A percentile compares a stretch with the other conserved stretches of the same genome.
Conservation (phyloP, 2,329 filamentous ascomycete species). For the Leptographium galeiforme region DNA sequence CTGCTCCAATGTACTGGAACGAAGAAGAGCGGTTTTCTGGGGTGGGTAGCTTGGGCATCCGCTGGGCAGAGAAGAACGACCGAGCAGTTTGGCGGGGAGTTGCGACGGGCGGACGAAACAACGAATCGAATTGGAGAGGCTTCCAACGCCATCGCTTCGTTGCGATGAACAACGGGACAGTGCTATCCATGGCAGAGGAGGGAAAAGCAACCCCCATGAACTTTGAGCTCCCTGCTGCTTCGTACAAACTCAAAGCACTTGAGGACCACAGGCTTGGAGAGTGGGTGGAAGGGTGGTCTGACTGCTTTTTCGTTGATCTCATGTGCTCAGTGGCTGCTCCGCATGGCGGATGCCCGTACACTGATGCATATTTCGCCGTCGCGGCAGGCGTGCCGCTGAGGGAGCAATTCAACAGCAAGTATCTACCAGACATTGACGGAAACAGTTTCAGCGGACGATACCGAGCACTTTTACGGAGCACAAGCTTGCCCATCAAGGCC, state of each 20-base stretch:
- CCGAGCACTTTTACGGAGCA: conserved; percentile 54
- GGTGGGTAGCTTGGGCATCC: conserved; percentile 34
- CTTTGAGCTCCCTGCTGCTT: conserved; percentile 35
- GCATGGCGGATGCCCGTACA: conserved; percentile 30
- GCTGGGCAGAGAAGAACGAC: conserved; percentile 45
- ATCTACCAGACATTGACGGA: conserved; percentile 62
- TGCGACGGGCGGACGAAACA: conserved; percentile 49
- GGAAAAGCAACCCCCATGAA: conserved; percentile 30
- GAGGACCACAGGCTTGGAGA: conserved; percentile 28
- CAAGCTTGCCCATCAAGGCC: conserved; percentile 60
- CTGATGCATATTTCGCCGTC: conserved; percentile 29
- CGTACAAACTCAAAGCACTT: conserved; percentile 34
- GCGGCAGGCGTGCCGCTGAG: conserved; percentile 27
- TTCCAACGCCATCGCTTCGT: conserved; percentile 68
- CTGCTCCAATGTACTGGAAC: conserved; percentile 56
- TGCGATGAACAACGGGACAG: conserved; percentile 56
- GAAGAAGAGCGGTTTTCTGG: conserved; percentile 50
- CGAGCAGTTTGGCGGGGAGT: conserved; percentile 52
- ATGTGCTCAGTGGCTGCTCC: conserved; percentile 29
- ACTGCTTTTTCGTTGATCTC: conserved; percentile 41
- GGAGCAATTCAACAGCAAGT: conserved; percentile 50
- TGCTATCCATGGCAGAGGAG: conserved; percentile 34
- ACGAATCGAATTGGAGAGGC: conserved; percentile 49
- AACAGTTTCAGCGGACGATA: conserved; percentile 51
- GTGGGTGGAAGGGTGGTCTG: conserved; percentile 36